A percentile compares a stretch with the other conserved stretches of the same genome.
Conservation (phyloP, 2,329 filamentous ascomycete species). For the Exophiala viscosa region DNA sequence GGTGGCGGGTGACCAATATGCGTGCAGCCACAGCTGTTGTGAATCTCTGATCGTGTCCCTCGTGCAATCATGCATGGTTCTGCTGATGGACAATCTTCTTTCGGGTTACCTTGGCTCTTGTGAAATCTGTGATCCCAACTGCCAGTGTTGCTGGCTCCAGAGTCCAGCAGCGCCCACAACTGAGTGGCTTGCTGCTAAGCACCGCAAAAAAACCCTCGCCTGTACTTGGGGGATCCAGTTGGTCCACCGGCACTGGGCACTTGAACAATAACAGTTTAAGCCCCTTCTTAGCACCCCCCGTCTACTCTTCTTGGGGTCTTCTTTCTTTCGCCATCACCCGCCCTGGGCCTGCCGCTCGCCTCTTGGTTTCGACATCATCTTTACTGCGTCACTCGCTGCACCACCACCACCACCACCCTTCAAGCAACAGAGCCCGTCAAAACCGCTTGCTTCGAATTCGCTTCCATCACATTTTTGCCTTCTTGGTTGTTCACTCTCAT, state of each 20-base stretch:
- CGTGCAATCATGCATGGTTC: not conserved
- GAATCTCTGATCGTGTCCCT: slow-evolving; percentile 6
- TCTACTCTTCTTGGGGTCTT: not conserved
- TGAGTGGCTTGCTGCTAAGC: not conserved
- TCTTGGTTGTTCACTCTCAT: slow-evolving; percentile 2
- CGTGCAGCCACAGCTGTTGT: slow-evolving; percentile 19
- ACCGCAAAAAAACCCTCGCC: not conserved
- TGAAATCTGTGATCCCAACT: slow-evolving; percentile 5
- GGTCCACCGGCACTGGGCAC: not conserved
- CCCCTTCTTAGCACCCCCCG: not conserved
- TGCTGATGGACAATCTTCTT: not conserved
- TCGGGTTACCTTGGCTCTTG: not conserved
- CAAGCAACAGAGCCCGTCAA: not conserved
- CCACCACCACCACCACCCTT: not conserved
- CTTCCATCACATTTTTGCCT: slow-evolving; percentile 12
- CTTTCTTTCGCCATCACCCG: not conserved
- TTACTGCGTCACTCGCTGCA: slow-evolving; percentile 7
- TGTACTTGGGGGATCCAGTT: not conserved
- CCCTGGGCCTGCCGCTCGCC: slow-evolving; percentile 5
- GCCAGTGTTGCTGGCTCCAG: not conserved
- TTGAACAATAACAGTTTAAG: not conserved
- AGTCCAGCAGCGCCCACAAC: not conserved
- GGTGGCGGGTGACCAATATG: slow-evolving; percentile 16
- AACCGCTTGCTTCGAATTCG: slow-evolving; percentile 8
- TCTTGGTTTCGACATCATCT: slow-evolving; percentile 6